Base-by-base conservation (phyloP, 768 basidiomycete species). In the Chalciporus chontae region DNA sequence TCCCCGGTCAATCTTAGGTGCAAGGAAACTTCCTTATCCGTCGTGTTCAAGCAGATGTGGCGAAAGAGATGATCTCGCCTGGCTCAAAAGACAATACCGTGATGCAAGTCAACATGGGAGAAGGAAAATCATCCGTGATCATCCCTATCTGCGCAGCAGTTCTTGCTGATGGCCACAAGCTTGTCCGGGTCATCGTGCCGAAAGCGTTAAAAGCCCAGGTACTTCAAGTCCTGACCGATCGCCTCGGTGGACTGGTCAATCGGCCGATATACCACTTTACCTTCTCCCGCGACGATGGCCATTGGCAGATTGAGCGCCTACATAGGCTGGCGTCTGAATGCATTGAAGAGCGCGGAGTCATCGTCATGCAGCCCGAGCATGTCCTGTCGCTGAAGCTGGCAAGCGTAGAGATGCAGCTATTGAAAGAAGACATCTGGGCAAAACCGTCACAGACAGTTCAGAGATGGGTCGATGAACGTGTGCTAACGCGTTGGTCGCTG, bases 61-160 rank as follows among this genome's bases (percentile, higher is more conserved):
- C 76, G 1, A 50, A 58, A 11, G 68, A 77, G 43, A 77, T 79
- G 78, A 73, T 77, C 11, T 43, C 56, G 0, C 77, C 78, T 0
- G 47, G 45, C 4, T 66, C 58, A 0, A 41, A 45, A 3, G 10
- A 50, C 24, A 80, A 73, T 45, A 69, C 71, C 0, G 56, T 69
- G 4, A 57, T 75, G 10, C 79, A 80, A 47, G 68, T 80, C 14
- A 77, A 77, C 45, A 80, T 80, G 79, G 79, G 78, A 11, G 78
- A 80, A 52, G 79, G 78, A 3, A 80, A 80, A 54, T 68, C 70
- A 5, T 71, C 66, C 0, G 70, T 70, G 15, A 70, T 80, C 29
- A 67, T 79, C 4, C 78, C 78, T 1, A 62, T 79, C 18, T 60
- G 68, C 10, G 61, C 71, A 0, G 58, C 70, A 1, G 55, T 66